A percentile compares a stretch with the other conserved stretches of the same genome.
These are phyloP conservation scores for Phytopythium kandeliae DNA, from an alignment of 352 stramenopile genomes.

Conservation along the genomic window DNA sequence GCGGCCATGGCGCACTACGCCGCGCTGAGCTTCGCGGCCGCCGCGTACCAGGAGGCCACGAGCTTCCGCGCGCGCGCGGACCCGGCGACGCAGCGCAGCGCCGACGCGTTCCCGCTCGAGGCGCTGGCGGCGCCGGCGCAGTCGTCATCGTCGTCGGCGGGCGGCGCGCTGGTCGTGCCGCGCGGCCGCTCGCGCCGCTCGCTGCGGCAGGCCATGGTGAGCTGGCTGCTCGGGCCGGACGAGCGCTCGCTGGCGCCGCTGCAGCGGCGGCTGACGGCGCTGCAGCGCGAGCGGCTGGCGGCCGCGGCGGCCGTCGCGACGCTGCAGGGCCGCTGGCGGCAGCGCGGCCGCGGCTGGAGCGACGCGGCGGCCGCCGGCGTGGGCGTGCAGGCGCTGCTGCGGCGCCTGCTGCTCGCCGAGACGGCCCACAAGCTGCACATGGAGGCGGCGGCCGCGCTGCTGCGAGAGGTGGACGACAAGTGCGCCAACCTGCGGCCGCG, in stretches of 20 bases:
- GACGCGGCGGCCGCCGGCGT: conserved; percentile 49
- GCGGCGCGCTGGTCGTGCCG: conserved; percentile 37
- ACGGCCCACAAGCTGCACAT: conserved; percentile 78
- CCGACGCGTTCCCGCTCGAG: conserved; percentile 43
- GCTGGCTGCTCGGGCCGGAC: conserved; percentile 61
- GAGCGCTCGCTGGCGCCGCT: conserved; percentile 33
- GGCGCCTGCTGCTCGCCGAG: conserved; percentile 51
- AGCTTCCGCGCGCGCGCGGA: conserved; percentile 54
- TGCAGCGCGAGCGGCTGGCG: conserved; percentile 43
- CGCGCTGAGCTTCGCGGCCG: conserved; percentile 46
- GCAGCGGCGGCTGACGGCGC: conserved; percentile 33
- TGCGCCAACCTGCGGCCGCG: conserved; percentile 40
- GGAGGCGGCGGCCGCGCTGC: conserved; percentile 47
- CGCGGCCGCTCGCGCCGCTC: conserved; percentile 36
- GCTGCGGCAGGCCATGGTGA: conserved; percentile 39
- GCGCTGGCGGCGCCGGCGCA: neutral
- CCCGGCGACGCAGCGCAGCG: conserved; percentile 19
- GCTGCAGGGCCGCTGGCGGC: conserved; percentile 58
- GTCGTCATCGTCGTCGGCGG: too few species aligned
- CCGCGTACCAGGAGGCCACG: conserved; percentile 51
- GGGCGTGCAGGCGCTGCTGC: conserved; percentile 51
- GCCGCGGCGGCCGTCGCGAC: conserved; percentile 57
- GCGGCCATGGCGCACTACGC: conserved; percentile 64
- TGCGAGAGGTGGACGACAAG: conserved; percentile 60
- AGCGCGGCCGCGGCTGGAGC: conserved; percentile 60